Percentiles rank a stretch among this genome's conserved stretches.
Evolutionary conservation across 164 flowering plant species (phyloP).

Genomic region (Chloranthus sessilifolius): DNA sequence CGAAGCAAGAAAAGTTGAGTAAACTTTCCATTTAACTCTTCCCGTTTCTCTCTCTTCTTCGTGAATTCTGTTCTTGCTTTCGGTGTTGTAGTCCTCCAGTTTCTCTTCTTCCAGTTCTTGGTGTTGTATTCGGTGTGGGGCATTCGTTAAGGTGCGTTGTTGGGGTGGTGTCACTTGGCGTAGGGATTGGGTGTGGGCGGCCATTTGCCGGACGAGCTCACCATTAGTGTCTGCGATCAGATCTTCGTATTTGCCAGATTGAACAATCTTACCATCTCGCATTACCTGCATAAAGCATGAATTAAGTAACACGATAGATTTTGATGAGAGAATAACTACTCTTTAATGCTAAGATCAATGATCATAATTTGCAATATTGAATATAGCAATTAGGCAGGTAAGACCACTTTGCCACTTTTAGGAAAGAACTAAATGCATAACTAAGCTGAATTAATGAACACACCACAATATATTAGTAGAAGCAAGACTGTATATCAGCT

Average conservation of each 20-base stretch:
- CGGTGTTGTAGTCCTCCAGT: conserved; percentile 7
- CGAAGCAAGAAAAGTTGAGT: conserved; percentile 54
- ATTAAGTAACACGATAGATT: neutral
- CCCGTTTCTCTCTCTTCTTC: conserved; percentile 66
- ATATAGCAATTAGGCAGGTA: too few relatives aligned
- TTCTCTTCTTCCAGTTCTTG: conserved; percentile 42
- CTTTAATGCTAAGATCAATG: too few relatives aligned
- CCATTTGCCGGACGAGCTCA: conserved; percentile 56
- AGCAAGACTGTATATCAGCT: too few relatives aligned
- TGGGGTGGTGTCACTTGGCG: conserved; percentile 42
- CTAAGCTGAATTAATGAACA: too few relatives aligned
- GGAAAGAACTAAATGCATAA: too few relatives aligned
- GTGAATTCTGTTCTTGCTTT: conserved; percentile 14
- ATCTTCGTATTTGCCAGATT: conserved; percentile 69
- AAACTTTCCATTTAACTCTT: conserved; percentile 63
- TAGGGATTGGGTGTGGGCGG: conserved; percentile 52
- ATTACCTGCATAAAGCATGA: conserved; percentile 44
- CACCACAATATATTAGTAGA: too few relatives aligned
- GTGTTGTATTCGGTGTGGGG: conserved; percentile 16
- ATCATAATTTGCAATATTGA: too few relatives aligned
- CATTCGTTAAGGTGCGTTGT: conserved; percentile 4
- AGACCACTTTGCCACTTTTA: too few relatives aligned
- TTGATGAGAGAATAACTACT: too few relatives aligned
- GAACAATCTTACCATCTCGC: conserved; percentile 62
- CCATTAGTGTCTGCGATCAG: conserved; percentile 40